Evolutionary conservation across 2,329 filamentous ascomycete genomes (phyloP), one percentile per base, ranked within the genome.

Genomic region (Cryoendolithus antarcticus): DNA sequence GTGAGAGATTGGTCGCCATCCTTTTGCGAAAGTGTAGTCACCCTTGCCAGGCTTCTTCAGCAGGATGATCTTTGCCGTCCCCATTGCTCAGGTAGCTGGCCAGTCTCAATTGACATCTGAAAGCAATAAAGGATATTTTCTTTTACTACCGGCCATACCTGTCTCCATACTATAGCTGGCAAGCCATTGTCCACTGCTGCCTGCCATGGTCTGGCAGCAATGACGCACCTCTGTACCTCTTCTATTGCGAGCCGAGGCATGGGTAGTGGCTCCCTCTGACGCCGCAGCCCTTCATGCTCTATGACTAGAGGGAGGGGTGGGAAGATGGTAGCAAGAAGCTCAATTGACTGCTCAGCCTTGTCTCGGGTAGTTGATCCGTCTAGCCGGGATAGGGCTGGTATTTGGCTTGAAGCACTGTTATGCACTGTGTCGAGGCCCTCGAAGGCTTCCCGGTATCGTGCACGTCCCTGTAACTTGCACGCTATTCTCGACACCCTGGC

Each of bases 1-100:
- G n/a, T n/a, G n/a, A n/a, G 47, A 55, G 46, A 56, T 54, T 9
- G 51, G 54, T 38, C 52, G 40, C 39, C 48, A 56, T 10, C 44
- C 43, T 39, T 50, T 48, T 6, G 51, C 38, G 2, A 44, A 30
- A n/a, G 43, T 52, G 44, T 55, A 53, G 45, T 55, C 46, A 27
- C 31, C 34, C 32, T 51, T 46, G 30, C 48, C 45, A 29, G 43
- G 44, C 42, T 57, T 52, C 11, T 48, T 48, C 13, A 56, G 46
- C 28, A 49, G 46, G 30, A 50, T 43, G 35, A 55, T 55, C 47
- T 49, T 50, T 40, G 51, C 48, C 12, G 46, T 42, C 38, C 48
- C 41, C 53, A 46, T 12, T 46, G 44, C 37, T 45, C 38, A 9
- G 53, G 44, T 33, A 49, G 46, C 38, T 49, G 47, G 38, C 46